phyloP scores from a whole-genome alignment of 345 rosid genomes.

The Tarenaya hassleriana region DNA sequence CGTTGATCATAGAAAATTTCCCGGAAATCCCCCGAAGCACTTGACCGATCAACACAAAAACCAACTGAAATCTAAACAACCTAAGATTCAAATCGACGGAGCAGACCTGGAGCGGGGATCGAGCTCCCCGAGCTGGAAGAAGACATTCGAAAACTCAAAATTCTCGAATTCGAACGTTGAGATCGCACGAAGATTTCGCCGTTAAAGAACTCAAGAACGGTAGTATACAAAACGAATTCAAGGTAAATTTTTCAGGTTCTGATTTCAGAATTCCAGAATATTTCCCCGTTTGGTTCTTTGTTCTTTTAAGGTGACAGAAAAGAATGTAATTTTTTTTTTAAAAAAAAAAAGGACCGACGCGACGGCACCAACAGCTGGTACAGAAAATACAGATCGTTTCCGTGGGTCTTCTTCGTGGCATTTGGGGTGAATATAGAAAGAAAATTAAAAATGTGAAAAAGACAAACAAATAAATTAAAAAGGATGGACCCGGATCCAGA shows the following conservation, averaged over 20 bases:
- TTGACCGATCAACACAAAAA: slow-evolving; percentile 9
- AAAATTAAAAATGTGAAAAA: slow-evolving; percentile 24
- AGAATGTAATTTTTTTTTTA: too few relatives aligned
- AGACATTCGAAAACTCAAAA: slow-evolving; percentile 46
- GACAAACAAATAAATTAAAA: slow-evolving; percentile 26
- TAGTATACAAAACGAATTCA: too few relatives aligned
- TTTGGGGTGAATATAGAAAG: slow-evolving; percentile 24
- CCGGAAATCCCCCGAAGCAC: background rate
- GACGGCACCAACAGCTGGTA: background rate
- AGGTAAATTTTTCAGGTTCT: too few relatives aligned
- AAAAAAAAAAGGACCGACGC: too few relatives aligned
- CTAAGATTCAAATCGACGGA: slow-evolving; percentile 13
- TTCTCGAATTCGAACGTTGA: background rate
- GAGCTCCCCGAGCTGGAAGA: slow-evolving; percentile 67
- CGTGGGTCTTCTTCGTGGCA: slow-evolving; percentile 22
- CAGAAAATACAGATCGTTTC: slow-evolving; percentile 10
- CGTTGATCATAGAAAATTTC: slow-evolving; percentile 16
- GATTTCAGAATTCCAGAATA: too few relatives aligned
- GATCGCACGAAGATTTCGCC: slow-evolving; percentile 1
- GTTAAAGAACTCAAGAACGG: slow-evolving; percentile 10
- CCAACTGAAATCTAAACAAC: background rate
- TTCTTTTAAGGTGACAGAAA: too few relatives aligned
- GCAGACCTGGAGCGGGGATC: slow-evolving; percentile 66
- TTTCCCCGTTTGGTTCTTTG: too few relatives aligned
- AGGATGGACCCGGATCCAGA: slow-evolving; percentile 29